Evolutionary conservation across 2,329 filamentous ascomycete genomes (phyloP).

Genomic region (Paracamarosporium sp.): DNA sequence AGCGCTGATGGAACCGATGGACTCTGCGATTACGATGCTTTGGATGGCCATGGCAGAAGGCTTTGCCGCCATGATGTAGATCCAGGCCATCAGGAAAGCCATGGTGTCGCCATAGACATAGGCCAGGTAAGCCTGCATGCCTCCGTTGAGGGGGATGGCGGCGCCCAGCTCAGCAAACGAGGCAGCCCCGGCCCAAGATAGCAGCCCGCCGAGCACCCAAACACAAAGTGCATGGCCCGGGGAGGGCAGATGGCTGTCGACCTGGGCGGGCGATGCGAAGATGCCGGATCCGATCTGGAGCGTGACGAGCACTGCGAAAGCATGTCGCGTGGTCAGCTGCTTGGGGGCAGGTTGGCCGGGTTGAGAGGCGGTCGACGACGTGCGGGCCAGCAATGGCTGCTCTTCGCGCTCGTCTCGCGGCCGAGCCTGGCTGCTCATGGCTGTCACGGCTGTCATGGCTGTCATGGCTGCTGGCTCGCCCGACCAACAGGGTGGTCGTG

Average conservation of each 20-base stretch:
- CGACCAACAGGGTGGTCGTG: neutral
- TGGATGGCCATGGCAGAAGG: conserved; percentile 70
- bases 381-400: conserved; percentile 34
- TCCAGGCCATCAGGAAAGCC: conserved; percentile 70
- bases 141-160: conserved; percentile 68
- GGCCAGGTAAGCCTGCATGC: conserved; percentile 68
- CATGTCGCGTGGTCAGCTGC: conserved; percentile 46
- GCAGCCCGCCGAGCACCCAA: conserved; percentile 67
- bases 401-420: conserved; percentile 27
- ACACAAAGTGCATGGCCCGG: conserved; percentile 64
- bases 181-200: conserved; percentile 69
- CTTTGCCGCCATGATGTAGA: conserved; percentile 70
- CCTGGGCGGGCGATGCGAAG: conserved; percentile 69
- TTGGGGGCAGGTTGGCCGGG: conserved; percentile 21
- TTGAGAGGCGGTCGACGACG: conserved; percentile 20
- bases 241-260: conserved; percentile 69
- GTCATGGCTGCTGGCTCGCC: neutral
- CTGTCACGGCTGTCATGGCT: neutral
- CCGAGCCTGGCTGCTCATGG: neutral
- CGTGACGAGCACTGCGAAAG: conserved; percentile 66
- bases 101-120: conserved; percentile 67
- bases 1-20: conserved; percentile 57
- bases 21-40: conserved; percentile 65
- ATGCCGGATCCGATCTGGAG: conserved; percentile 71
- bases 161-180: conserved; percentile 70